Base-by-base conservation (phyloP, 1,284 basidiomycete species). In the Thecaphora thlaspeos region DNA sequence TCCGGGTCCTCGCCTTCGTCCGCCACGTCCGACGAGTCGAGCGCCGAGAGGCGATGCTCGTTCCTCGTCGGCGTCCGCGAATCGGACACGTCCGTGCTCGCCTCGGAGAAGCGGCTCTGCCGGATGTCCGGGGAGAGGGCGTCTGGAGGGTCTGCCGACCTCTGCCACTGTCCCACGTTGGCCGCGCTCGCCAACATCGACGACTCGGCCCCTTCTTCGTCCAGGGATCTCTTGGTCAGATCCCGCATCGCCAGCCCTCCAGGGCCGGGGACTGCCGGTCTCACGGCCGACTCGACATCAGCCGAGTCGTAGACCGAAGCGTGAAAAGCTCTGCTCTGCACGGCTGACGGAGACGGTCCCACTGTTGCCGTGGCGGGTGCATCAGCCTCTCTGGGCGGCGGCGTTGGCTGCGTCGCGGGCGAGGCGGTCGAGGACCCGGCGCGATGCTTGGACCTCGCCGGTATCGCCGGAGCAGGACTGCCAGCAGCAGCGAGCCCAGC, bases 41-140 rank as follows among this genome's bases (percentile, higher is more conserved):
- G 22, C 3, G 17, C 45, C 22, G 65, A 60, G 9, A 50, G 56
- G 37, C 51, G 45, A 34, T 52, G 34, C 44, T 63, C 61, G 48
- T 60, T 64, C 37, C 57, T 49, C 10, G 61, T 64, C 3, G 57
- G 55, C 3, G 58, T 55, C 11, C 54, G 49, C 14, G 57, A 60
- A 28, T 61, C 62, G 21, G 65, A 64, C 12, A 43, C 43, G 32
- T 56, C 53, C 15, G 65, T 63, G 43, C 65, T 67, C 10, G 64
- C 56, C 34, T 63, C 61, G 19, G 65, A 68, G 32, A 68, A 63
- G 23, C 61, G 65, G 17, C 63, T 67, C 30, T 63, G 60, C 36
- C 56, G 55, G 9, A 44, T 32, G 14, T 36, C 19, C 1, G 57
- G 61, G 11, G 64, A 67, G 21, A 60, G 37, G 15, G 60, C 42